Base-by-base conservation (phyloP, 1,284 basidiomycete species). In the Trichosporon sp. region DNA sequence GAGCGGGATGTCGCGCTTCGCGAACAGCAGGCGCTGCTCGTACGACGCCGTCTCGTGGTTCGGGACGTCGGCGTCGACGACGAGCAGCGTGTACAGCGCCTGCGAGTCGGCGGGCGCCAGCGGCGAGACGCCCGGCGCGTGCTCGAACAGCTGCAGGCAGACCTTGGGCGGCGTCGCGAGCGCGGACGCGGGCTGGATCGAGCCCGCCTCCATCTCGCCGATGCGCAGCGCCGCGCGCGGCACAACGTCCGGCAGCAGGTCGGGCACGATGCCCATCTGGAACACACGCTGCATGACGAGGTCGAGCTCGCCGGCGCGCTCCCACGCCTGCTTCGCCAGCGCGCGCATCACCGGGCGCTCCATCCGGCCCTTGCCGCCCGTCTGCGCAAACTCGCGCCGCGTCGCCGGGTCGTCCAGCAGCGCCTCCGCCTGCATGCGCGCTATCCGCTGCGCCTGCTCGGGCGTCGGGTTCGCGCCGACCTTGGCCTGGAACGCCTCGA, bases 1-100 rank as follows among this genome's bases (percentile, higher is more conserved):
- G 64, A 98, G 86, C 1, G 90, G 86, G 67, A 97, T 87, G 80
- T 96, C 94, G 34, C 91, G 90, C 90, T 92, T 89, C 75, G 96
- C 84, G 89, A 92, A 96, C 81, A 98, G 94, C 32, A 95, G 84
- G 78, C 88, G 93, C 3, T 90, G 88, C 62, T 87, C 87, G 83
- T 87, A 98, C 0, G 88, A 84, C 71, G 87, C 84, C 42, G 85
- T 88, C 31, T 86, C 86, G 71, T 89, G 87, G 75, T 92, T 86
- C 9, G 95, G 95, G 18, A 91, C 88, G 83, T 98, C 95, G 67
- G 91, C 89, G 81, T 98, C 95, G 62, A 98, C 85, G 80, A 98
- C 88, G 34, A 96, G 82, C 70, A 98, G 83, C 0, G 95, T 97
- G 82, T 97, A 98, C 63, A 90, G 87, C 15, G 87, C 87, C 65